These are phyloP conservation scores for Primulina tabacum DNA, from an alignment of 257 asterid genomes.

Conservation along the genomic window DNA sequence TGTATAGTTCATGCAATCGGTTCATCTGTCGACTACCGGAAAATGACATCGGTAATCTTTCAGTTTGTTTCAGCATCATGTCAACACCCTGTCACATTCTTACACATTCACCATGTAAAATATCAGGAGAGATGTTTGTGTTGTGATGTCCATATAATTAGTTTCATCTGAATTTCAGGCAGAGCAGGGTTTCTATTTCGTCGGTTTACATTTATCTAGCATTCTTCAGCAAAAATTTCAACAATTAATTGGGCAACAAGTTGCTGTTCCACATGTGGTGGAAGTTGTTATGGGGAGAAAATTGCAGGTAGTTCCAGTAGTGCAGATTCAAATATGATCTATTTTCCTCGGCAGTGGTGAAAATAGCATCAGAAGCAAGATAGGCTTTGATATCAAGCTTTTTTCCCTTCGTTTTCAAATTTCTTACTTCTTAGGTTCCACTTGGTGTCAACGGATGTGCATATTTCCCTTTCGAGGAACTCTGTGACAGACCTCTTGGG, in stretches of 20 bases:
- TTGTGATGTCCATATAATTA: not conserved
- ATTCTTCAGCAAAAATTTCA: slow-evolving; percentile 68
- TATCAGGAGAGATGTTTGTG: not conserved
- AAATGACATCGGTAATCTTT: slow-evolving; percentile 66
- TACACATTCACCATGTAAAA: not conserved
- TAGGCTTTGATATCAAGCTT: not conserved
- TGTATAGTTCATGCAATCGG: slow-evolving; percentile 83
- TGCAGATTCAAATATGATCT: not conserved
- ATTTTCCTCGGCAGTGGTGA: not conserved
- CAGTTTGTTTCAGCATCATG: slow-evolving; percentile 18
- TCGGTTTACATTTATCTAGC: slow-evolving; percentile 49
- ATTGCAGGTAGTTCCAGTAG: slow-evolving; percentile 46
- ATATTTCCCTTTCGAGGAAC: slow-evolving; percentile 77
- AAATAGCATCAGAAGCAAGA: slow-evolving; percentile 2
- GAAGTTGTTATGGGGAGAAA: slow-evolving; percentile 97
- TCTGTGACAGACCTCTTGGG: slow-evolving; percentile 91
- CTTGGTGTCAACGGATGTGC: slow-evolving; percentile 89
- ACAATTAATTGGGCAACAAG: slow-evolving; percentile 53
- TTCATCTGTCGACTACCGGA: slow-evolving; percentile 82
- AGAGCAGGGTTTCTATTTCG: slow-evolving; percentile 70
- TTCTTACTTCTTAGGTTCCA: slow-evolving; percentile 53
- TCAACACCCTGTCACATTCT: not conserved
- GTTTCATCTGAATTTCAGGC: slow-evolving; percentile 47
- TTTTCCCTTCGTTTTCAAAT: slow-evolving; percentile 2
- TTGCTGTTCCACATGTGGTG: slow-evolving; percentile 65